Evolutionary conservation across 2,329 filamentous ascomycete species (phyloP), one percentile per base, ranked within the genome.

Genomic region (Penicillium sp.): DNA sequence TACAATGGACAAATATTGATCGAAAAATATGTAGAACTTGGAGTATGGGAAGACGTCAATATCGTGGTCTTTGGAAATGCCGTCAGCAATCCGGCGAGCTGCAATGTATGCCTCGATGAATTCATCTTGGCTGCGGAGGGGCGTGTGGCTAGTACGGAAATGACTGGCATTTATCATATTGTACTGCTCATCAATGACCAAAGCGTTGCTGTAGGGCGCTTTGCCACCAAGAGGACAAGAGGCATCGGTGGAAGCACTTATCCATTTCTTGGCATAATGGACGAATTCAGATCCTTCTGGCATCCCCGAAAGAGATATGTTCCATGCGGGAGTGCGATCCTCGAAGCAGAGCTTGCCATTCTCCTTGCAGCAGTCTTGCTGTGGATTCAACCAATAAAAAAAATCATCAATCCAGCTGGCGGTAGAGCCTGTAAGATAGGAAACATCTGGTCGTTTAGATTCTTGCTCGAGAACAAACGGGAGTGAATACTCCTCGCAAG

Each of bases 21-120:
- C 94, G 71, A 99, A 99, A 82, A 97, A 99, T 71, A 99, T 92
- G 78, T 99, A 99, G 72, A 96, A 96, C 57, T 97, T 87, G 63
- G 90, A 95, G 77, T 99, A 99, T 0, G 94, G 91, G 80, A 99
- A 99, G 3, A 99, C 87, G 23, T 94, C 86, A 19, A 90, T 84
- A 5, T 86, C 83, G 4, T 91, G 92, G 47, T 82, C 80, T 49
- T 82, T 74, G 13, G 82, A 87, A 47, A 99, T 86, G 27, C 89
- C 87, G 11, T 85, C 77, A 0, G 93, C 86, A 59, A 99, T 96
- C 56, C 94, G 89, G 16, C 93, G 89, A 3, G 94, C 94, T 1
- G 93, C 85, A 5, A 88, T 85, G 71, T 97, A 97, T 0, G 94
- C 91, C 27, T 85, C 81, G 74, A 99, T 99, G 64, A 97, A 97